Conservation (phyloP, 2,329 filamentous ascomycete species). For the Drechslerella stenobrocha region DNA sequence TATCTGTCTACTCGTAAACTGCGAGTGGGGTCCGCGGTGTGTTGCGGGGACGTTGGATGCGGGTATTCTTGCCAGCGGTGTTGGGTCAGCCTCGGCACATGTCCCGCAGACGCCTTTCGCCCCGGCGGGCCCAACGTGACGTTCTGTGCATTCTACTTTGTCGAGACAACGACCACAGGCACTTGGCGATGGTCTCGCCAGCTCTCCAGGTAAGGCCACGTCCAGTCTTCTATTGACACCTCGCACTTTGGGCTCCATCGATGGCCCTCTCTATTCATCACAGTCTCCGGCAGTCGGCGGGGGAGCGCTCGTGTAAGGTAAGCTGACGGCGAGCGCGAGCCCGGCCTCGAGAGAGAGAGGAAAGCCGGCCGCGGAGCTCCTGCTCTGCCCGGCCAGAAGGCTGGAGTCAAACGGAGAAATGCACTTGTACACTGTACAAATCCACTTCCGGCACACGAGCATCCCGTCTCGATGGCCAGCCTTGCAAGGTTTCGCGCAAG, state of each 20-base stretch:
- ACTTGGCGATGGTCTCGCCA: too few relatives aligned
- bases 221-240: too few relatives aligned
- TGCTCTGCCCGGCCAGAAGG: slow-evolving; percentile 15
- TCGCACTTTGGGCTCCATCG: too few relatives aligned
- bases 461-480: background rate
- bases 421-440: background rate
- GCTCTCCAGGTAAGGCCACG: too few relatives aligned
- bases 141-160: too few relatives aligned
- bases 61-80: slow-evolving; percentile 17
- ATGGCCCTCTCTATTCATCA: too few relatives aligned
- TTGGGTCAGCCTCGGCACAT: background rate
- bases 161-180: too few relatives aligned
- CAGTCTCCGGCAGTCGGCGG: slow-evolving; percentile 34
- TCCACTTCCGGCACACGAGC: background rate
- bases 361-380: slow-evolving; percentile 22
- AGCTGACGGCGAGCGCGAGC: slow-evolving; percentile 46
- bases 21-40: slow-evolving; percentile 8
- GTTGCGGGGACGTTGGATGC: slow-evolving; percentile 42
- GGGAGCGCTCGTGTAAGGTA: slow-evolving; percentile 34
- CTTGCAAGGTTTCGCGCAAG: slow-evolving; percentile 9
- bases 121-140: too few relatives aligned
- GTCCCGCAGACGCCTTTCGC: too few relatives aligned
- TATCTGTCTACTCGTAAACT: too few relatives aligned
- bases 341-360: background rate
- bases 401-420: background rate